Base-by-base conservation (phyloP, 2,329 filamentous ascomycete species). In the Calonectria montana region DNA sequence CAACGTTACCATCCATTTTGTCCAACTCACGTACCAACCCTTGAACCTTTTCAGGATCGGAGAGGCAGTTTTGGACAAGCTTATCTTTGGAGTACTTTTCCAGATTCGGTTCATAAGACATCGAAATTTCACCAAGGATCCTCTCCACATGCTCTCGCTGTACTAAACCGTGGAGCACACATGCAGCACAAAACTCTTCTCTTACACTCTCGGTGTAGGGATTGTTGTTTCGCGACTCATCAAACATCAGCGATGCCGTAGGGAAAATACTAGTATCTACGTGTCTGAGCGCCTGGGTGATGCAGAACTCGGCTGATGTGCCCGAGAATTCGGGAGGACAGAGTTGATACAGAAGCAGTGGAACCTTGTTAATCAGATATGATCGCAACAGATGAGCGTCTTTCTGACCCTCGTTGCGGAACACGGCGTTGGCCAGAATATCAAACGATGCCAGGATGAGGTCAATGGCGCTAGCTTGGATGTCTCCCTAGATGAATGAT, bases 381-480 rank as follows among this genome's bases (percentile, higher is more conserved):
- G 96, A 97, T 41, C 95, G 93, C 64, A 98, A 88, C 21, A 96
- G 84, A 70, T 95, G 92, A 68, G 94, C 94, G 7, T 88, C 86
- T 68, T 87, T 87, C 48, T 84, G 84, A 0, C 86, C 86, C 73
- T 91, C 88, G 50, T 87, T 88, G 7, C 88, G 91, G 76, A 97
- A 94, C 74, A 96, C 94, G 6, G 94, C 93, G 79, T 97, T 97
- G 41, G 95, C 94, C 18, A 99, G 87, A 6, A 97, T 89, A 78
- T 98, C 96, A 79, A 99, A 98, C 0, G 95, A 92, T 1, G 95
- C 94, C 12, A 96, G 89, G 48, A 98, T 93, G 2, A 98, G 87
- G 78, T 98, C 95, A 66, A 95, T 91, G 0, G 94, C 91, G 53
- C 95, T 91, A 15, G 90, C 89, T 82, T 96, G 93, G 48, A 94